Evolutionary conservation across 768 basidiomycete species (phyloP).

Genomic region (Lactifluus volemus): DNA sequence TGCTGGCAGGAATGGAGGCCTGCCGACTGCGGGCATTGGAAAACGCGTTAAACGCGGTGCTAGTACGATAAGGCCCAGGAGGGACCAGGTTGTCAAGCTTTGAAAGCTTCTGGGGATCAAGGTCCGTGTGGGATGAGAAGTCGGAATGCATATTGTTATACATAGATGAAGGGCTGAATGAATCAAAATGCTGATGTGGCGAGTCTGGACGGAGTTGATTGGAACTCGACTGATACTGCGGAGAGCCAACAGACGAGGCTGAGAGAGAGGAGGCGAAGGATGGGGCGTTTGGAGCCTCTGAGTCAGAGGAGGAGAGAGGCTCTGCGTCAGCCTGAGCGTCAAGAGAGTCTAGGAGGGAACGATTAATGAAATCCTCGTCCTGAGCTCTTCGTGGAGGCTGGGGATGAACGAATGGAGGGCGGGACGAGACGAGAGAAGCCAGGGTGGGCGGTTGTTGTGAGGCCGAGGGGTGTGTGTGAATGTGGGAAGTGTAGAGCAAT

Average conservation of each 20-base stretch:
- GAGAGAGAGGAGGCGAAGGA: constrained; percentile 42
- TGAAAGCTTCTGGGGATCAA: constrained; percentile 16
- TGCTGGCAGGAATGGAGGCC: constrained; percentile 11
- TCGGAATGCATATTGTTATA: constrained; percentile 23
- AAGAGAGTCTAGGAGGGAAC: constrained; percentile 73
- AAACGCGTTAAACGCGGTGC: constrained; percentile 20
- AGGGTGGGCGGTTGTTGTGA: constrained; percentile 25
- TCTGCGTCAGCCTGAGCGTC: constrained; percentile 81
- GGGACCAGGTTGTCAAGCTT: constrained; percentile 19
- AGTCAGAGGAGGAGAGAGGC: constrained; percentile 47
- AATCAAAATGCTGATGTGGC: constrained; percentile 36
- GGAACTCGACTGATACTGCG: constrained; percentile 45
- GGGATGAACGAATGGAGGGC: constrained; percentile 25
- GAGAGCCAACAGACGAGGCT: constrained; percentile 37
- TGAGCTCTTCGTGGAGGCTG: constrained; percentile 22
- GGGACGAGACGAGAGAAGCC: constrained; percentile 28
- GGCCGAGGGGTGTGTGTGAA: constrained; percentile 22
- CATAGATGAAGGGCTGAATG: constrained; percentile 27
- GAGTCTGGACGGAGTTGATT: constrained; percentile 48
- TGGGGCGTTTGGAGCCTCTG: constrained; percentile 35
- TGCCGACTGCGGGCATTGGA: constrained; percentile 18
- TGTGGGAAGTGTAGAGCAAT: background rate
- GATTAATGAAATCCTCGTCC: constrained; percentile 83
- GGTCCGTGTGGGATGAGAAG: constrained; percentile 10
- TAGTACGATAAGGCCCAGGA: constrained; percentile 19